Percentiles rank a stretch among this genome's conserved stretches.
Conservation (phyloP, 2,329 filamentous ascomycete species). For the Ceratocystis alfenasii region DNA sequence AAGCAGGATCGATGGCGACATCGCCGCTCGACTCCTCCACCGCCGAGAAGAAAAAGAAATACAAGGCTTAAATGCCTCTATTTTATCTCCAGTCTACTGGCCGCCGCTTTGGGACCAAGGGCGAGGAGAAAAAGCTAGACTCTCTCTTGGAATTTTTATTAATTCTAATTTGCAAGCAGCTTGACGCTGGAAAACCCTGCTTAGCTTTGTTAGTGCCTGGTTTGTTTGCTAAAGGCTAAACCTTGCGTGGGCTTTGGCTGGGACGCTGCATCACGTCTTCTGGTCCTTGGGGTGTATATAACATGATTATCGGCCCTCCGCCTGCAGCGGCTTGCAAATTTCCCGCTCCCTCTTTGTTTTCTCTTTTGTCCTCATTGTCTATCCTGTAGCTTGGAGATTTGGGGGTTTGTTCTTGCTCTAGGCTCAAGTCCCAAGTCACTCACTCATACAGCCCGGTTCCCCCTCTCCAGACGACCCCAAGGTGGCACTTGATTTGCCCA, state of each 20-base stretch:
- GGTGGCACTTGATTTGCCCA: neutral
- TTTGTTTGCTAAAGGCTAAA: neutral
- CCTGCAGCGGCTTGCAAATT: neutral
- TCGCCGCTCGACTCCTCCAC: conserved; percentile 23
- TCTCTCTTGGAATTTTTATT: neutral
- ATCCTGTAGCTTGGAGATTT: neutral
- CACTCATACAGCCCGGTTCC: neutral
- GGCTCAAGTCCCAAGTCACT: neutral
- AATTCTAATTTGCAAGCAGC: neutral
- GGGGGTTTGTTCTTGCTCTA: neutral
- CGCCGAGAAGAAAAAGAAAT: neutral
- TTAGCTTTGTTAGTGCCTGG: neutral
- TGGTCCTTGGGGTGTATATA: neutral
- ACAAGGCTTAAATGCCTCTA: neutral
- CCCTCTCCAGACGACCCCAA: neutral
- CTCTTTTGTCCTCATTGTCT: neutral
- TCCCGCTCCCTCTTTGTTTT: neutral
- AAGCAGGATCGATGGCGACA: conserved; percentile 26
- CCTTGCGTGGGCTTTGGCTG: neutral
- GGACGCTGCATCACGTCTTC: neutral
- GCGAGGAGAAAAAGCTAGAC: no score
- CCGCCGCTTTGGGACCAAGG: neutral
- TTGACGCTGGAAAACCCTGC: neutral
- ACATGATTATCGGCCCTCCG: neutral
- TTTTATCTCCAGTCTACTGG: neutral